Percentiles rank a stretch among this genome's conserved stretches.
Conservation (phyloP, 495 filamentous ascomycete genomes). For the Neurospora pannonica region DNA sequence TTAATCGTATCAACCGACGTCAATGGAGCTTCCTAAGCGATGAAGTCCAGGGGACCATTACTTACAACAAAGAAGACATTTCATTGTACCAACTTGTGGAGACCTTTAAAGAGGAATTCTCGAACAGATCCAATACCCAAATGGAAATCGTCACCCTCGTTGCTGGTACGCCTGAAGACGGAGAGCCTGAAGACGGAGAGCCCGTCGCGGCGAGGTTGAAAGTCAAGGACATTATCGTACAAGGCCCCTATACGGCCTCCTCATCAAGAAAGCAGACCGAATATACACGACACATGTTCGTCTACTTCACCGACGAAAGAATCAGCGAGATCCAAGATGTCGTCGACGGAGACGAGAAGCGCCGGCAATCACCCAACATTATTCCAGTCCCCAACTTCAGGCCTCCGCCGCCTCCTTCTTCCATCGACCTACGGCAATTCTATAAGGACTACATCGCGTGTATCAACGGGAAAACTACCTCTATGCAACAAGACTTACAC, state of each 20-base stretch:
- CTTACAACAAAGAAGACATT: conserved; percentile 17
- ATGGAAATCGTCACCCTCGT: conserved; percentile 14
- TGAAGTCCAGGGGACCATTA: conserved; percentile 7
- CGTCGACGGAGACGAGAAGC: conserved; percentile 11
- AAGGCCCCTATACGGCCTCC: background rate
- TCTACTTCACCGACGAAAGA: conserved; percentile 15
- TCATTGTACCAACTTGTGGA: conserved; percentile 14
- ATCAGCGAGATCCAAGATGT: conserved; percentile 15
- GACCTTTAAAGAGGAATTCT: conserved; percentile 10
- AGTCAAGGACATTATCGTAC: conserved; percentile 2
- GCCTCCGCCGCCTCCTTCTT: conserved; percentile 9
- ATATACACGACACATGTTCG: conserved; percentile 12
- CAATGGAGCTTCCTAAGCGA: conserved; percentile 10
- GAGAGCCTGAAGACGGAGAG: no score
- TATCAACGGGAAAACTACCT: conserved; percentile 20
- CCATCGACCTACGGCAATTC: conserved; percentile 9
- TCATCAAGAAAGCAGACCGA: conserved; percentile 1
- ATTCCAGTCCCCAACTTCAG: conserved; percentile 1
- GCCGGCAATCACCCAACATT: conserved; percentile 6
- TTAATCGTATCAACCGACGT: conserved; percentile 12
- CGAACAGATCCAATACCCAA: conserved; percentile 6
- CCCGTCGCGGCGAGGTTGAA: conserved; percentile 7
- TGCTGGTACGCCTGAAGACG: background rate
- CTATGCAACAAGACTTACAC: conserved; percentile 17
- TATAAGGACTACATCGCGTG: conserved; percentile 19